Percentiles rank a stretch among this genome's conserved stretches.
Evolutionary conservation across 768 basidiomycete genomes (phyloP).

Genomic region (Panaeolus papilionaceus): DNA sequence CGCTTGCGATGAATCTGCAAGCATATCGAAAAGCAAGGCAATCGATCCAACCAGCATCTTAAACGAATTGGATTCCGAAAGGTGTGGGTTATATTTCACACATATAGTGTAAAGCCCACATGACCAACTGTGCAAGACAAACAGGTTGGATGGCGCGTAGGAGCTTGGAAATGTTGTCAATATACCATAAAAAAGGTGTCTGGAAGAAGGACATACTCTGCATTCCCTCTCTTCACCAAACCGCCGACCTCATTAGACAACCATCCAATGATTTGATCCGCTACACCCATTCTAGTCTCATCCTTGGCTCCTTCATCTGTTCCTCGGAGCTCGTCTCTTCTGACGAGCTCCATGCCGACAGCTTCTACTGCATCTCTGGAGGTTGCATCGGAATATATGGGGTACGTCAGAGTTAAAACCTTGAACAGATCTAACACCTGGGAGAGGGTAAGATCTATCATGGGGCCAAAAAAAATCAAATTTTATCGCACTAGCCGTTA

Average conservation of each 20-base stretch:
- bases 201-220: slow-evolving; percentile 53
- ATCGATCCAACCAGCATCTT: slow-evolving; percentile 58
- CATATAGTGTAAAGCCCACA: slow-evolving; percentile 66
- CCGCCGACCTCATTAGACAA: slow-evolving; percentile 68
- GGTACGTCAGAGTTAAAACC: slow-evolving; percentile 76
- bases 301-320: slow-evolving; percentile 43
- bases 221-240: slow-evolving; percentile 55
- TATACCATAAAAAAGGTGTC: slow-evolving; percentile 12
- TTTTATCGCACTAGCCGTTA: slow-evolving; percentile 5
- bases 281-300: slow-evolving; percentile 60
- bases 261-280: slow-evolving; percentile 81
- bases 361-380: slow-evolving; percentile 77
- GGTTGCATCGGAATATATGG: slow-evolving; percentile 74
- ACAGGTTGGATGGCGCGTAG: slow-evolving; percentile 64
- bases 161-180: slow-evolving; percentile 40
- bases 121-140: slow-evolving; percentile 76
- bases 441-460: slow-evolving; percentile 61
- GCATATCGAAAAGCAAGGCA: slow-evolving; percentile 66
- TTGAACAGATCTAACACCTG: slow-evolving; percentile 75
- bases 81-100: slow-evolving; percentile 48
- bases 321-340: slow-evolving; percentile 63
- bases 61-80: slow-evolving; percentile 56
- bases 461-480: neutral
- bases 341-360: slow-evolving; percentile 68
- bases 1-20: slow-evolving; percentile 55